Evolutionary conservation across 2,329 filamentous ascomycete genomes (phyloP).

Genomic region (Fusarium phyllophilum): DNA sequence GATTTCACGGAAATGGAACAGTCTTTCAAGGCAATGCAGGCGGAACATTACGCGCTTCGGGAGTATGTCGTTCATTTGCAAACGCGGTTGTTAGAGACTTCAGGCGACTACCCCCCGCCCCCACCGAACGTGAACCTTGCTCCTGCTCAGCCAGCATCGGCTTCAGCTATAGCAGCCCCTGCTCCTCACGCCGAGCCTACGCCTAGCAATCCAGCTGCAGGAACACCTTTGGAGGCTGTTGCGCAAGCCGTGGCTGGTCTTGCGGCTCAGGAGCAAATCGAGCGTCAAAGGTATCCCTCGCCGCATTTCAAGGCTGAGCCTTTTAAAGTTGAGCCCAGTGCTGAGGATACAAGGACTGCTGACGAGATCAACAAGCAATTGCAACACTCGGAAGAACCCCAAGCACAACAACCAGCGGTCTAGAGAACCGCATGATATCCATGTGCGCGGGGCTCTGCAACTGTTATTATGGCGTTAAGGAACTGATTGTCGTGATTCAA

Average conservation of each 20-base stretch:
- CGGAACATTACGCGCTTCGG: conserved; percentile 88
- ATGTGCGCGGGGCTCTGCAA: conserved; percentile 4
- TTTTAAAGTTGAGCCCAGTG: conserved; percentile 52
- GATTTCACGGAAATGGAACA: conserved; percentile 81
- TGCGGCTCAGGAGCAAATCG: conserved; percentile 55
- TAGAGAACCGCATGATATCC: conserved; percentile 33
- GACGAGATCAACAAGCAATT: conserved; percentile 67
- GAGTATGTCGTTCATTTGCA: conserved; percentile 95
- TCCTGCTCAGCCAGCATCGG: conserved; percentile 41
- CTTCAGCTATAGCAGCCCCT: conserved; percentile 36
- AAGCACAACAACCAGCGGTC: conserved; percentile 32
- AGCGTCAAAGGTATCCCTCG: conserved; percentile 49
- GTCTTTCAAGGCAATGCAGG: conserved; percentile 81
- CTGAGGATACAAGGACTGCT: conserved; percentile 58
- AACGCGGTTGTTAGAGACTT: conserved; percentile 82
- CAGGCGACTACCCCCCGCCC: conserved; percentile 85
- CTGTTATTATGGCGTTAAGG: conserved; percentile 40
- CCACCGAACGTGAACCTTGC: conserved; percentile 80
- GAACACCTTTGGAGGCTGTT: conserved; percentile 59
- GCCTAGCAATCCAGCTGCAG: conserved; percentile 44
- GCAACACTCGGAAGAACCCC: conserved; percentile 54
- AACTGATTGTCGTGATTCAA: conserved; percentile 14
- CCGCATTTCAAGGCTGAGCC: conserved; percentile 52
- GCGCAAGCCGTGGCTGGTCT: conserved; percentile 60
- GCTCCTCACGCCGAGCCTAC: conserved; percentile 36